These are phyloP conservation scores for Leccinum ochraceum DNA, from an alignment of 768 basidiomycete species.

Conservation along the genomic window DNA sequence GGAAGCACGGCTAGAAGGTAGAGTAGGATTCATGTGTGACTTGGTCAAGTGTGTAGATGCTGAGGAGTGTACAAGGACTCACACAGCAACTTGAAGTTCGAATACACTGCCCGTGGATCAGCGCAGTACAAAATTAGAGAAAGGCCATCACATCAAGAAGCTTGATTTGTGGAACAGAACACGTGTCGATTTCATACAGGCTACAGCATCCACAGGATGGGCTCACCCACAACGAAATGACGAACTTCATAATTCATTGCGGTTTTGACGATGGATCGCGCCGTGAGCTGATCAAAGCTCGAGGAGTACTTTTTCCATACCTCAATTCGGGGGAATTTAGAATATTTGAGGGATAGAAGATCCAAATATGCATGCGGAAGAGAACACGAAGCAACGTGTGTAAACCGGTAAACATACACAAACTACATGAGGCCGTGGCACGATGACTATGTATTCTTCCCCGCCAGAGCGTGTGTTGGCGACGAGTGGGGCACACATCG, in stretches of 20 bases:
- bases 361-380: too few species aligned
- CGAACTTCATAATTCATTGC: too few species aligned
- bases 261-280: not conserved
- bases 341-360: too few species aligned
- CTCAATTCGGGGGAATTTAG: too few species aligned
- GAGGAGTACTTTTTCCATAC: not conserved
- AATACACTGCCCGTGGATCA: not conserved
- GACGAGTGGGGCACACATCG: too few species aligned
- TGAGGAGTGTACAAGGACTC: not conserved
- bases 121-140: not conserved
- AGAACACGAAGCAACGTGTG: too few species aligned
- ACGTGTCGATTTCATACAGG: not conserved
- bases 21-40: conserved; percentile 4
- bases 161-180: not conserved
- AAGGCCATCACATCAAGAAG: not conserved
- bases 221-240: not conserved
- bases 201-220: not conserved
- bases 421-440: too few species aligned
- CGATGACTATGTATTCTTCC: too few species aligned
- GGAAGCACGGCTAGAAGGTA: conserved; percentile 3
- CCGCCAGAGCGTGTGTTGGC: too few species aligned
- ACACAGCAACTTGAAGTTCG: not conserved
- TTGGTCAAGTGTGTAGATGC: not conserved
- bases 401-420: too few species aligned
- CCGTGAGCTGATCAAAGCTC: not conserved